Conservation (phyloP, 139 green algal genomes). For the Nannochloris sp. region DNA sequence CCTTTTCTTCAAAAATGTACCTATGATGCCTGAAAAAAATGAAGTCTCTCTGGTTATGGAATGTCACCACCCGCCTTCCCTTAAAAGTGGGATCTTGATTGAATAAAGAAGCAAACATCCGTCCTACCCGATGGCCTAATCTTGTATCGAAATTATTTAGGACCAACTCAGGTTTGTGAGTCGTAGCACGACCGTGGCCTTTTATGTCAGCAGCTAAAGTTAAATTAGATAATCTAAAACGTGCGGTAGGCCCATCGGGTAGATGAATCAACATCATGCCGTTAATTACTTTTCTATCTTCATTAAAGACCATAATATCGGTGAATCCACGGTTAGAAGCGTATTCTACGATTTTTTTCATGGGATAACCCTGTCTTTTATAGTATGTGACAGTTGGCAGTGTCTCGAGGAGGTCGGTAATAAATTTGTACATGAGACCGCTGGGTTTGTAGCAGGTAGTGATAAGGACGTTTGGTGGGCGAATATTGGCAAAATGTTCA, state of each 20-base stretch:
- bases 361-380: constrained; percentile 68
- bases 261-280: constrained; percentile 83
- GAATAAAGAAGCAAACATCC: constrained; percentile 91
- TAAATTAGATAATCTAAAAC: constrained; percentile 76
- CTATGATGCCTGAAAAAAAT: constrained; percentile 97
- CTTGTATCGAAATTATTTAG: constrained; percentile 92
- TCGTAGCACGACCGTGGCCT: constrained; percentile 68
- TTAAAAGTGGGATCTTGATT: constrained; percentile 84
- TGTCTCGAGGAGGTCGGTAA: constrained; percentile 76
- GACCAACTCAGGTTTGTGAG: constrained; percentile 83
- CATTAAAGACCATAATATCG: constrained; percentile 86
- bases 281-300: constrained; percentile 82
- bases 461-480: constrained; percentile 82
- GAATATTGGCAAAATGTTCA: constrained; percentile 35
- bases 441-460: constrained; percentile 83
- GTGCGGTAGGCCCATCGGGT: constrained; percentile 80
- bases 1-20: constrained; percentile 88
- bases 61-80: constrained; percentile 85
- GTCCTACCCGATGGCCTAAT: constrained; percentile 74
- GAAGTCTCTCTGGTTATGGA: constrained; percentile 99
- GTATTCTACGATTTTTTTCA: constrained; percentile 89
- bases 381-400: constrained; percentile 80
- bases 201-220: constrained; percentile 77
- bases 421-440: constrained; percentile 74
- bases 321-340: constrained; percentile 70